Conservation (phyloP, 331 rosid species). For the Erythrophleum ivorense region DNA sequence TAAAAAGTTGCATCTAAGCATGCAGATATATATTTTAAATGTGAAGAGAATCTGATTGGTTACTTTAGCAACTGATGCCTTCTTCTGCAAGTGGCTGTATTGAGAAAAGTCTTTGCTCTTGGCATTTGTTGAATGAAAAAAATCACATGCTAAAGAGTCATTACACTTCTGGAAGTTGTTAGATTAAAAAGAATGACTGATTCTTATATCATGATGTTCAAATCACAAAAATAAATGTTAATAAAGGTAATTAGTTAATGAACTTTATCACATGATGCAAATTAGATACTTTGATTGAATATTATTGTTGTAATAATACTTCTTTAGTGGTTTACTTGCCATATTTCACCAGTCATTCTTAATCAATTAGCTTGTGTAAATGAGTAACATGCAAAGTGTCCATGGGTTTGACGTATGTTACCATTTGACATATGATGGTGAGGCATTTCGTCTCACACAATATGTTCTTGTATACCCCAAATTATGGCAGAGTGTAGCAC, state of each 20-base stretch:
- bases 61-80: slow-evolving; percentile 13
- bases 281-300: background rate
- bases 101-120: background rate
- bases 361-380: background rate
- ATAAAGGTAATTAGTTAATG: slow-evolving; percentile 2
- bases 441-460: background rate
- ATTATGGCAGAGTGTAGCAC: background rate
- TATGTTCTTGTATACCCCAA: background rate
- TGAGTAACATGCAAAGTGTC: background rate
- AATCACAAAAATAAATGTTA: background rate
- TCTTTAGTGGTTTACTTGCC: background rate
- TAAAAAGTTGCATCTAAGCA: slow-evolving; percentile 1
- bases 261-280: slow-evolving; percentile 1
- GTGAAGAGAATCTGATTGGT: background rate
- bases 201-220: background rate
- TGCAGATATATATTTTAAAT: background rate
- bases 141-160: background rate
- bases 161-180: background rate
- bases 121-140: background rate
- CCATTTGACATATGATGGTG: slow-evolving; percentile 9
- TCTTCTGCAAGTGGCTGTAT: slow-evolving; percentile 4
- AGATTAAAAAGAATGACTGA: background rate
- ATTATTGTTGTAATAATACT: background rate
- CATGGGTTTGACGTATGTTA: slow-evolving; percentile 1
- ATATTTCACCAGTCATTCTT: slow-evolving; percentile 4